These are phyloP conservation scores for Fomitopsis serialis DNA, from an alignment of 768 basidiomycete genomes.

Conservation along the genomic window DNA sequence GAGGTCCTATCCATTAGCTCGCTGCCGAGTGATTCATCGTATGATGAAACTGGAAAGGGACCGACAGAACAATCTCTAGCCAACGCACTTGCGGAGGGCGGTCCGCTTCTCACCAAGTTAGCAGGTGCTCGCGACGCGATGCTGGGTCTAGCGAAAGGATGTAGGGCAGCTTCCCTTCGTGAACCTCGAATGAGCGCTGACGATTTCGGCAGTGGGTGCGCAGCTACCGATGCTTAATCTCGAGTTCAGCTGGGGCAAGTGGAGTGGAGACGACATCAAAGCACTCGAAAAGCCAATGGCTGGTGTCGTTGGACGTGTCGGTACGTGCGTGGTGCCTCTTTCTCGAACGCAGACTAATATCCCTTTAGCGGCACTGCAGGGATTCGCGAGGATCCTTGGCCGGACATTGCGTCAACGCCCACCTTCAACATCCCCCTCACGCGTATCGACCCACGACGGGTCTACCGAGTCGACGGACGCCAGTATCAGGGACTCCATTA, in stretches of 20 bases:
- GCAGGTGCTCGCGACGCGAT: slow-evolving; percentile 13
- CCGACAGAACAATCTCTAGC: slow-evolving; percentile 1
- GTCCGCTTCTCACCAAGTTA: slow-evolving; percentile 17
- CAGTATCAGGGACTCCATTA: slow-evolving; percentile 1
- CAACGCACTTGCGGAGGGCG: slow-evolving; percentile 18
- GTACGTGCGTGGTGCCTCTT: slow-evolving; percentile 18
- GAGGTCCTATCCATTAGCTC: slow-evolving; percentile 15
- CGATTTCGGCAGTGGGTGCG: slow-evolving; percentile 22
- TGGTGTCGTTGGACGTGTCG: slow-evolving; percentile 29
- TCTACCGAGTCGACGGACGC: background rate
- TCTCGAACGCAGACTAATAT: background rate
- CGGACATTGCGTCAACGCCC: slow-evolving; percentile 5
- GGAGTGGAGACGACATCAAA: slow-evolving; percentile 39
- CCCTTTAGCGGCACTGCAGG: slow-evolving; percentile 27
- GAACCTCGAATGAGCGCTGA: background rate
- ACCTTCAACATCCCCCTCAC: slow-evolving; percentile 7
- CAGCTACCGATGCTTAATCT: slow-evolving; percentile 32
- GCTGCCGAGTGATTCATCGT: background rate
- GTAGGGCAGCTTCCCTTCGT: background rate
- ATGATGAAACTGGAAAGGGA: background rate
- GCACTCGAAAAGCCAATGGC: slow-evolving; percentile 31
- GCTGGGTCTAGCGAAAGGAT: slow-evolving; percentile 20
- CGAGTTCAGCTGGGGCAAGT: slow-evolving; percentile 41
- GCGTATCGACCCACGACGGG: slow-evolving; percentile 6
- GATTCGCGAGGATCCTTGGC: slow-evolving; percentile 25